Evolutionary conservation across 139 green algal species (phyloP), one percentile per base, ranked within the genome.

Genomic region (Tetratostichococcus sp.): DNA sequence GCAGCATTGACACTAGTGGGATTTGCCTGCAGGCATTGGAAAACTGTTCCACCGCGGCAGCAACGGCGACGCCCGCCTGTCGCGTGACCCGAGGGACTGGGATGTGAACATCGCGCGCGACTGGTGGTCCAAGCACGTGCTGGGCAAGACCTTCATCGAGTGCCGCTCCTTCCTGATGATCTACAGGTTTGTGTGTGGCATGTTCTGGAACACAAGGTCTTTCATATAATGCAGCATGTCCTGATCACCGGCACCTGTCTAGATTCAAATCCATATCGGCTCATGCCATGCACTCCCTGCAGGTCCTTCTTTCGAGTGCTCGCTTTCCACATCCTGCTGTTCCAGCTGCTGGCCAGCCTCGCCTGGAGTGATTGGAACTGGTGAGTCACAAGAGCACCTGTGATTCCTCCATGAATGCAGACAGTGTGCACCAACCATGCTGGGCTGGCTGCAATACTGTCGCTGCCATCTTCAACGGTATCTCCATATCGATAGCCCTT

Each of bases 111-210:
- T 69, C 21, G 82, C 79, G 0, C 76, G 76, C 23, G 79, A 80
- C 71, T 87, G 79, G 79, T 87, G 79, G 73, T 65, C 23, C 2
- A 39, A 30, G 11, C 71, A 80, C 43, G 72, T 91, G 73, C 84
- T 88, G 73, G 76, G 75, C 30, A 93, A 93, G 77, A 91, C 85
- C 1, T 91, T 85, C 70, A 76, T 88, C 57, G 88, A 93, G 83
- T 75, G 79, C 22, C 77, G 86, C 73, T 83, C 74, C 32, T 69
- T 86, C 59, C 73, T 83, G 0, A 83, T 71, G 65, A 84, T 86
- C 69, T 79, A 82, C 77, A 42, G 77, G 70, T 76, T 11, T 50
- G 39, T 50, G 8, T 50, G 39, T 11, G 6, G 39, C 6, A 50
- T 6, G 8, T 11, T 50, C 39, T 50, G 39, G 39, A 21, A 50